Evolutionary conservation across 805 yeast species (phyloP), one percentile per base, ranked within the genome.

Genomic region (Hanseniaspora mollemarum): DNA sequence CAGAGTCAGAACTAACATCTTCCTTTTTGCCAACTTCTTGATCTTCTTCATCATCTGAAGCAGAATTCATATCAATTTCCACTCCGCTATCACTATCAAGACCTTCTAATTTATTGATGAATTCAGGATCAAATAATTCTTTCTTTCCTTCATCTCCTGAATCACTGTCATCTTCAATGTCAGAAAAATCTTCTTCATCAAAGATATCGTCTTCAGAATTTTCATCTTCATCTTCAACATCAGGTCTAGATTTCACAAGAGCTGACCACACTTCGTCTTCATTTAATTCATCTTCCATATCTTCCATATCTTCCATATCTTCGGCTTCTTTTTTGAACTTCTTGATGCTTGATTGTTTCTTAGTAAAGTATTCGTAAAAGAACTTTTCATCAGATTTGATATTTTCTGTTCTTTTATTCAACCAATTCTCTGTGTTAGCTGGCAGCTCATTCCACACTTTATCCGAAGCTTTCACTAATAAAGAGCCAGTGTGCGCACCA

Each of bases 311-410:
- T 1, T 58, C 65, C 26, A 56, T 61, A 6, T 62, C 68, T 12
- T 60, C 67, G 25, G 59, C 66, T 31, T 62, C 63, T 16, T 59
- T 59, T 28, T 36, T 45, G 21, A 57, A 48, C 48, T 58, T 57
- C 60, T 66, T 55, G 57, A 64, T 56, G 55, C 70, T 70, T 35
- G 58, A 58, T 57, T 75, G 75, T 62, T 81, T 81, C 24, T 75
- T 71, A 19, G 78, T 71, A 68, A 88, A 88, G 69, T 86, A 88
- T 63, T 86, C 87, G 64, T 81, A 78, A 74, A 86, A 87, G 69
- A 90, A 90, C 60, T 74, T 70, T 64, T 90, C 98, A 55, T 87
- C 95, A 1, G 95, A 95, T 54, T 75, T 83, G 51, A 90, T 73
- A 41, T 81, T 80, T 26, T 72, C 74, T 1, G 75, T 72, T 57